Percentiles rank a stretch among this genome's conserved stretches.
Evolutionary conservation across 2,329 filamentous ascomycete genomes (phyloP).

Genomic region (Plectosphaerella cucumerina): DNA sequence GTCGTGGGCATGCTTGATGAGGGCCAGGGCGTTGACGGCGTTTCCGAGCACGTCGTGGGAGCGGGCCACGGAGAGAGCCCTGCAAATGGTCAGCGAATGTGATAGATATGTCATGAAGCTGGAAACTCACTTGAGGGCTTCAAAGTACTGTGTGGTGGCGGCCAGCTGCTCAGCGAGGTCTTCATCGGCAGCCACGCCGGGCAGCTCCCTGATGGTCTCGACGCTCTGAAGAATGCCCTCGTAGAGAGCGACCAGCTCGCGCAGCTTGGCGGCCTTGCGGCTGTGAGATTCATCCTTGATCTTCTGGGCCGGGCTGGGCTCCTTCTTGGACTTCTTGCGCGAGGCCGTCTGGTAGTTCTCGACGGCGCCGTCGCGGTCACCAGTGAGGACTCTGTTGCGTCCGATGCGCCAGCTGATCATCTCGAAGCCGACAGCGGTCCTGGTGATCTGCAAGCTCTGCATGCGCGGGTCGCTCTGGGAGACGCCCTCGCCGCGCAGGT

Average conservation of each 20-base stretch:
- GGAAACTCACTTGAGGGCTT: constrained; percentile 70
- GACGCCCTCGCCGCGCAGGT: constrained; percentile 77
- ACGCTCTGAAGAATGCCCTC: constrained; percentile 88
- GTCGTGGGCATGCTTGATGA: constrained; percentile 69
- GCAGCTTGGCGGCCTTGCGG: constrained; percentile 72
- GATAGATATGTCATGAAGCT: neutral
- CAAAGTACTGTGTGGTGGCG: constrained; percentile 77
- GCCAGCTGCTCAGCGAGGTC: constrained; percentile 74
- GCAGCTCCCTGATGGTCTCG: constrained; percentile 82
- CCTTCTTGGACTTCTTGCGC: constrained; percentile 50
- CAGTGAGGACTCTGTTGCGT: constrained; percentile 83
- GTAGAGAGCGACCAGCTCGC: constrained; percentile 85
- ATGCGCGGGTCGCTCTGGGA: constrained; percentile 80
- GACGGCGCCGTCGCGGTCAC: constrained; percentile 71
- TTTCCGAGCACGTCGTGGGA: constrained; percentile 74
- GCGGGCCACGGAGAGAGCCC: constrained; percentile 78
- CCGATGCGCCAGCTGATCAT: constrained; percentile 94
- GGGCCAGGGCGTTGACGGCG: constrained; percentile 75
- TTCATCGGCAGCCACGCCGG: constrained; percentile 82
- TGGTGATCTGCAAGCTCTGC: constrained; percentile 88
- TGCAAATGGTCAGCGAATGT: constrained; percentile 26
- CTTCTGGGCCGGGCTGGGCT: constrained; percentile 22
- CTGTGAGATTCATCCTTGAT: constrained; percentile 63
- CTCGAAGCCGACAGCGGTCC: constrained; percentile 89
- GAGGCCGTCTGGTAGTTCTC: constrained; percentile 42